Evolutionary conservation across 176 grass and related monocot species (phyloP).

Genomic region (Melocanna baccifera): DNA sequence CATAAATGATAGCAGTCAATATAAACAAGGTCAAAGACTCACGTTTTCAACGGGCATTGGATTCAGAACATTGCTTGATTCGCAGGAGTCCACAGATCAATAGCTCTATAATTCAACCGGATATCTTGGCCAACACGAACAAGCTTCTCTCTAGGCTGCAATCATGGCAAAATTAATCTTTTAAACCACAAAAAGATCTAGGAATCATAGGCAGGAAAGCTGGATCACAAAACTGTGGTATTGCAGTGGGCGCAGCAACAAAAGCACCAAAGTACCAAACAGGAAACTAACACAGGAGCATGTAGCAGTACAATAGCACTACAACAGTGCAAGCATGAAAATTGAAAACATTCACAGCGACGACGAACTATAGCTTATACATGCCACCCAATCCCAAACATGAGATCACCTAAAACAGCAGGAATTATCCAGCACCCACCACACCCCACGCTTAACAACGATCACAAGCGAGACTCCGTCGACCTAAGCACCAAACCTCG

Average conservation of each 20-base stretch:
- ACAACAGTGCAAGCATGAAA: not conserved
- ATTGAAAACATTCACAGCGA: not conserved
- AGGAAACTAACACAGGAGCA: not conserved
- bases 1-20: too few relatives aligned
- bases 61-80: too few relatives aligned
- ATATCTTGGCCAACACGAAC: too few relatives aligned
- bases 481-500: not conserved
- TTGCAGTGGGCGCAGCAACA: not conserved
- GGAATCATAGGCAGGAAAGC: too few relatives aligned
- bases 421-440: not conserved
- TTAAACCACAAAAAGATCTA: too few relatives aligned
- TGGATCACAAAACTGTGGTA: too few relatives aligned
- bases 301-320: not conserved
- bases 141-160: too few relatives aligned
- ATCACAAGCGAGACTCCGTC: conserved; percentile 8
- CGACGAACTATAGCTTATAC: not conserved
- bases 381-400: not conserved
- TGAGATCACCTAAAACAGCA: not conserved
- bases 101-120: too few relatives aligned
- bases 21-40: too few relatives aligned
- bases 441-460: not conserved
- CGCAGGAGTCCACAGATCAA: too few relatives aligned
- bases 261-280: not conserved
- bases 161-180: too few relatives aligned
- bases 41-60: too few relatives aligned